Conservation (phyloP, 495 filamentous ascomycete species). For the Mycothermus thermophilus region DNA sequence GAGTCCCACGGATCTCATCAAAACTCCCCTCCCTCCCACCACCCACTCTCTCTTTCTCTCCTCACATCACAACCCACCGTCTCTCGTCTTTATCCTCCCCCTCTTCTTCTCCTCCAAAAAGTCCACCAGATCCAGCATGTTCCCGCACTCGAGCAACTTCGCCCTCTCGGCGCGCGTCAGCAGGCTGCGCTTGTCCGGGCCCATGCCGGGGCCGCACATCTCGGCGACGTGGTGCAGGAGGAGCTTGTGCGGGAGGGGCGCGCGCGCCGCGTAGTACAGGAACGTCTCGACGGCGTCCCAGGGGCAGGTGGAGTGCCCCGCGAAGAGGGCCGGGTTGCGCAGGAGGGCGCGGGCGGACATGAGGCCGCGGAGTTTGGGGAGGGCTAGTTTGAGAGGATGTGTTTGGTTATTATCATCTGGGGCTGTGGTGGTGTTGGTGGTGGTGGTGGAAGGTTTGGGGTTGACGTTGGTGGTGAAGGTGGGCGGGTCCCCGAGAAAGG, state of each 20-base stretch:
- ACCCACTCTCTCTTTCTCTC: not conserved
- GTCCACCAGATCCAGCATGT: constrained; percentile 46
- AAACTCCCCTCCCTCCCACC: no score
- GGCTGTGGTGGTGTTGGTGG: constrained; percentile 9
- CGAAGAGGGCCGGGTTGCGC: constrained; percentile 48
- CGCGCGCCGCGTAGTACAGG: constrained; percentile 35
- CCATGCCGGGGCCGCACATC: constrained; percentile 44
- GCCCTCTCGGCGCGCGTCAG: constrained; percentile 39
- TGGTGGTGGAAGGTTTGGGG: constrained; percentile 7
- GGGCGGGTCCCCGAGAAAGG: constrained; percentile 13
- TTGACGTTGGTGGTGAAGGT: constrained; percentile 10
- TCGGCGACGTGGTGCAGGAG: constrained; percentile 48
- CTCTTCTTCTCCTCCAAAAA: constrained; percentile 40
- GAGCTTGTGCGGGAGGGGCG: constrained; percentile 45
- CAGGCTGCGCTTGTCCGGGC: constrained; percentile 29
- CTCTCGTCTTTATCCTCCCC: constrained; percentile 17
- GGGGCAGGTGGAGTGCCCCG: constrained; percentile 39
- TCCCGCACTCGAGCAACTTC: constrained; percentile 33
- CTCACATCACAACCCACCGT: constrained; percentile 7
- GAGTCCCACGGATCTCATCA: no score
- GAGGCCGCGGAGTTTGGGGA: constrained; percentile 31
- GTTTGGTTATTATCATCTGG: constrained; percentile 11
- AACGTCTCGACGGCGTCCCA: constrained; percentile 47
- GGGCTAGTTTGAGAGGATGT: constrained; percentile 9
- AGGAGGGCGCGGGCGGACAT: constrained; percentile 53